Percentiles rank a stretch among this genome's conserved stretches.
Conservation (phyloP, 768 basidiomycete species). For the Auriscalpium microsporum region DNA sequence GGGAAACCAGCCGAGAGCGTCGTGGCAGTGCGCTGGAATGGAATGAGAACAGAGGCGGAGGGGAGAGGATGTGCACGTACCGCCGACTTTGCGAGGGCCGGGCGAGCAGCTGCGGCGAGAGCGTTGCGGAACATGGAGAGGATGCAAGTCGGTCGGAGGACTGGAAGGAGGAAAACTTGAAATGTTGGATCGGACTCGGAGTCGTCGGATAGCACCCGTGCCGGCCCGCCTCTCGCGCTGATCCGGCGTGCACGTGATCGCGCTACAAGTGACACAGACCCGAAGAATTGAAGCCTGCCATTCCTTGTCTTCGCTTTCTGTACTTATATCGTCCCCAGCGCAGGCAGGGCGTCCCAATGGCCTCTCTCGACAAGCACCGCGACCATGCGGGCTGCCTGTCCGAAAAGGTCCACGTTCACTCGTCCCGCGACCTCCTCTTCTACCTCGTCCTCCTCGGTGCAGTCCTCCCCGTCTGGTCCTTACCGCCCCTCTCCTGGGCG, state of each 20-base stretch:
- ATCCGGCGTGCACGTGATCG: not conserved
- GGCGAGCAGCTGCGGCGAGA: constrained; percentile 47
- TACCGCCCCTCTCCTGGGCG: constrained; percentile 56
- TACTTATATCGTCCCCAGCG: not conserved
- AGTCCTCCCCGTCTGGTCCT: constrained; percentile 57
- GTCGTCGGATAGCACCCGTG: not conserved
- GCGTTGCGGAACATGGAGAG: constrained; percentile 61
- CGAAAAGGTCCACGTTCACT: constrained; percentile 26
- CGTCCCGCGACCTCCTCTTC: constrained; percentile 40
- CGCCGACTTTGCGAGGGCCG: constrained; percentile 35
- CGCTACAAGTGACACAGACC: not conserved
- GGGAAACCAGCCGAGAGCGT: constrained; percentile 76
- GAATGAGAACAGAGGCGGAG: constrained; percentile 11
- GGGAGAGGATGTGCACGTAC: constrained; percentile 31
- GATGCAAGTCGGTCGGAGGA: constrained; percentile 18
- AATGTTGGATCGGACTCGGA: not conserved
- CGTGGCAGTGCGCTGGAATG: constrained; percentile 55
- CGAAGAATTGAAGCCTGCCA: not conserved
- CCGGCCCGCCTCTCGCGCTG: not conserved
- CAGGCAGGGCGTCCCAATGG: not conserved
- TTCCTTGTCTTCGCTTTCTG: not conserved
- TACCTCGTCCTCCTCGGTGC: constrained; percentile 48
- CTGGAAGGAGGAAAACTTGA: constrained; percentile 24
- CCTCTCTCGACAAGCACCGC: not conserved
- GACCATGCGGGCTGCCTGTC: constrained; percentile 16